A percentile compares a stretch with the other conserved stretches of the same genome.
Evolutionary conservation across 306 rosid genomes (phyloP).

Genomic region (Carpinus viminea): DNA sequence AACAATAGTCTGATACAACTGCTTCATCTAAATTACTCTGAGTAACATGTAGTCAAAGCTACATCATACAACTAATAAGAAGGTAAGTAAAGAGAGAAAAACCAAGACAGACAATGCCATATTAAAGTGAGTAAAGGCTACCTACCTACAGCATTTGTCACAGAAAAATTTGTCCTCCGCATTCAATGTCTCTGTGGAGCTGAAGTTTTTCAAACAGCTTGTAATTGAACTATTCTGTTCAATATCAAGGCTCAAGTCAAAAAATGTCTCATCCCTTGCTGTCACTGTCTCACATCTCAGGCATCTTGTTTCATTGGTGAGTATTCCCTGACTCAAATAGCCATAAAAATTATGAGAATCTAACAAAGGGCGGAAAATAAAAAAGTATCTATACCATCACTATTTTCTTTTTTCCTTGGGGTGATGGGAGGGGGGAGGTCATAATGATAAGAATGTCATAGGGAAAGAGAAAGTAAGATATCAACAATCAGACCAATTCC

Average conservation of each 20-base stretch:
- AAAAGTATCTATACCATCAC: background rate
- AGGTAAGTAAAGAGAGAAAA: background rate
- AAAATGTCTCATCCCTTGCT: conserved; percentile 95
- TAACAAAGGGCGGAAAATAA: background rate
- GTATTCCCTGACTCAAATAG: conserved; percentile 75
- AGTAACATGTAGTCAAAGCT: background rate
- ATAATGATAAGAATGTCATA: background rate
- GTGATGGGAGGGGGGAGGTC: background rate
- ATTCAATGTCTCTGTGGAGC: conserved; percentile 95
- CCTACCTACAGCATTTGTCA: conserved; percentile 99
- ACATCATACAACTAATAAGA: conserved; percentile 11
- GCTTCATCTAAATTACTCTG: background rate
- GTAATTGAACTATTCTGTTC: conserved; percentile 99
- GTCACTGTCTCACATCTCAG: conserved; percentile 98
- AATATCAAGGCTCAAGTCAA: conserved; percentile 97
- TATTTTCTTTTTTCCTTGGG: background rate
- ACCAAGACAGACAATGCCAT: conserved; percentile 6
- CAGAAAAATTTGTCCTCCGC: conserved; percentile 99
- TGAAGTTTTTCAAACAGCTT: conserved; percentile 97
- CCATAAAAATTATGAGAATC: conserved; percentile 43
- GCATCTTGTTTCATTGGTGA: conserved; percentile 98
- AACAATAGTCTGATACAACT: background rate
- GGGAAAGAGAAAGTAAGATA: background rate
- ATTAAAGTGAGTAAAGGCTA: conserved; percentile 1
- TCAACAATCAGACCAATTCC: background rate